These are phyloP conservation scores for Holtermanniella nyarrowii DNA, from an alignment of 768 basidiomycete species.

Conservation along the genomic window DNA sequence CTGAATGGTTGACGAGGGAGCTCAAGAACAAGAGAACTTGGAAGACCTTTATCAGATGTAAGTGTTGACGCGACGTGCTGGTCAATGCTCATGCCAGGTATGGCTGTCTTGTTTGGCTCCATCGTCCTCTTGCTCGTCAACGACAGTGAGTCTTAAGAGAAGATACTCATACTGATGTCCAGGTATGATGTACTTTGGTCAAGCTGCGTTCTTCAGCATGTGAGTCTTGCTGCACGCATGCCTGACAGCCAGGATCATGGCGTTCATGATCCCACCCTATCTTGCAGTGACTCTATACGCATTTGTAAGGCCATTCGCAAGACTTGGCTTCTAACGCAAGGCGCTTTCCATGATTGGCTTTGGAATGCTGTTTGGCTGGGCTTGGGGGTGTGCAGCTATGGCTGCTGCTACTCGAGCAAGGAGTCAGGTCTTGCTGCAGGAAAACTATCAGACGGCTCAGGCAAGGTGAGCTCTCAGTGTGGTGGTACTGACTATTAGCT, in stretches of 20 bases:
- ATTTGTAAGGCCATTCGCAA: no score
- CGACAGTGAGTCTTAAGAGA: constrained; percentile 7
- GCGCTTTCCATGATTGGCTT: constrained; percentile 46
- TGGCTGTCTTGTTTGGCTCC: constrained; percentile 28
- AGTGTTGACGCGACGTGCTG: no score
- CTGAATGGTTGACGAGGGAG: constrained; percentile 21
- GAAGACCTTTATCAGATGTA: constrained; percentile 35
- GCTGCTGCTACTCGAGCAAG: constrained; percentile 45
- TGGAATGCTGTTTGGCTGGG: constrained; percentile 51
- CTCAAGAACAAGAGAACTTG: constrained; percentile 20
- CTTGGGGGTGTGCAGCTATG: constrained; percentile 51
- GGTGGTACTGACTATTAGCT: constrained; percentile 2
- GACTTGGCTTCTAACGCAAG: no score
- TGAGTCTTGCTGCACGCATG: constrained; percentile 23
- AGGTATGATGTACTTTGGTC: constrained; percentile 26
- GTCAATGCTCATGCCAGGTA: no score
- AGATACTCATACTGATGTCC: constrained; percentile 3
- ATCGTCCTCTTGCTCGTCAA: constrained; percentile 31
- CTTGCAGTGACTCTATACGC: constrained; percentile 48
- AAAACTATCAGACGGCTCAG: constrained; percentile 16
- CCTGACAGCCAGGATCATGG: not conserved
- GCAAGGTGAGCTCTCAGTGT: constrained; percentile 18
- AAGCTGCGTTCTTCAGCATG: constrained; percentile 46
- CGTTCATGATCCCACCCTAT: constrained; percentile 46
- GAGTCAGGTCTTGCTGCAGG: constrained; percentile 20